Conservation (phyloP, 805 yeast genomes). For the Starmera dryadoides region DNA sequence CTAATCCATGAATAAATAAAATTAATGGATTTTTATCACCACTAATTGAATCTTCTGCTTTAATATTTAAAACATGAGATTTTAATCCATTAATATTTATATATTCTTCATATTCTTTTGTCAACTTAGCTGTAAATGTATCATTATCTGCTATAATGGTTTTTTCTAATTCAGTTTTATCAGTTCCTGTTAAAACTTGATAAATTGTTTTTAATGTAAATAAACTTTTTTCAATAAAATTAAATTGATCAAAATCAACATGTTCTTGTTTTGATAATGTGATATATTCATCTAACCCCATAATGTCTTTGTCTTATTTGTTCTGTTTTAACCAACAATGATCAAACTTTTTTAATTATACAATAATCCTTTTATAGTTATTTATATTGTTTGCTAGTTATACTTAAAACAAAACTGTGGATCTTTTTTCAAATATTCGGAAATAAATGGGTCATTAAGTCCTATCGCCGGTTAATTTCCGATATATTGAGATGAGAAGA, state of each 20-base stretch:
- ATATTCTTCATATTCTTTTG: background rate
- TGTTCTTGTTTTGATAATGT: slow-evolving; percentile 14
- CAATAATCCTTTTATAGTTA: too few species aligned
- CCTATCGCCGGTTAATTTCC: too few species aligned
- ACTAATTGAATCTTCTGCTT: background rate
- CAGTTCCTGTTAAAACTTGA: background rate
- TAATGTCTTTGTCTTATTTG: background rate
- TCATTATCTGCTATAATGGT: slow-evolving; percentile 9
- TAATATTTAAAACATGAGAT: slow-evolving; percentile 6
- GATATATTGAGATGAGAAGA: too few species aligned
- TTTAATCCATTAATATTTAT: slow-evolving; percentile 5
- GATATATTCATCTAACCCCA: slow-evolving; percentile 13
- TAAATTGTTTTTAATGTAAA: slow-evolving; percentile 1
- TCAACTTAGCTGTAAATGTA: slow-evolving; percentile 8
- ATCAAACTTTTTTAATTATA: too few species aligned
- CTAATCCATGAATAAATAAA: slow-evolving; percentile 78
- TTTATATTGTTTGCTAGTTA: too few species aligned
- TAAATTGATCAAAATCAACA: background rate
- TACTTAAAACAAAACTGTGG: too few species aligned
- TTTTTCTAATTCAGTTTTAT: slow-evolving; percentile 10
- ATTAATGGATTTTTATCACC: slow-evolving; percentile 47
- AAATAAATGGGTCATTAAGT: too few species aligned
- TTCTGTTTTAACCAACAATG: too few species aligned
- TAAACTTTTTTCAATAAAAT: background rate
- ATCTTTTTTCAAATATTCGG: too few species aligned